Evolutionary conservation across 805 yeast genomes (phyloP).

Genomic region (Yamadazyma laniorum): DNA sequence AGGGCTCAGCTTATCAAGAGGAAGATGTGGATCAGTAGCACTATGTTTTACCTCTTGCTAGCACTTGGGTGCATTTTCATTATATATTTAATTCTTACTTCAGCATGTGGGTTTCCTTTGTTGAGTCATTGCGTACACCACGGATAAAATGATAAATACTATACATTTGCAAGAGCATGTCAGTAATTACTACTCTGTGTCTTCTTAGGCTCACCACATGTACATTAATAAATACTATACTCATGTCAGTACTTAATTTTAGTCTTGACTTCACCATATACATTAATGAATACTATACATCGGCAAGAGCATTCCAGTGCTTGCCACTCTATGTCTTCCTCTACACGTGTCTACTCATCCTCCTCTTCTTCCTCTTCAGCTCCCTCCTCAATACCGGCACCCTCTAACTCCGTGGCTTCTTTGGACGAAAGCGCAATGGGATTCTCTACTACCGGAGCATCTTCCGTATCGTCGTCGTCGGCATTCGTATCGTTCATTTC

Average conservation of each 20-base stretch:
- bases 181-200: too few relatives aligned
- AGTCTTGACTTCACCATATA: too few relatives aligned
- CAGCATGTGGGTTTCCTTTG: constrained; percentile 55
- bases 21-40: constrained; percentile 67
- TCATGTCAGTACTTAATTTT: too few relatives aligned
- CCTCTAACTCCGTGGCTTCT: constrained; percentile 36
- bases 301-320: too few relatives aligned
- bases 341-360: too few relatives aligned
- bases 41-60: constrained; percentile 39
- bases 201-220: too few relatives aligned
- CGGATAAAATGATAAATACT: too few relatives aligned
- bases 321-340: too few relatives aligned
- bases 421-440: constrained; percentile 32
- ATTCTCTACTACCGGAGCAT: constrained; percentile 13
- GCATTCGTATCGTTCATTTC: constrained; percentile 12
- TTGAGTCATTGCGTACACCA: constrained; percentile 37
- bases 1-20: constrained; percentile 62
- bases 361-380: constrained; percentile 13
- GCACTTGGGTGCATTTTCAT: constrained; percentile 23
- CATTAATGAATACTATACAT: too few relatives aligned
- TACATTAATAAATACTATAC: too few relatives aligned
- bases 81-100: constrained; percentile 47
- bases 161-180: too few relatives aligned
- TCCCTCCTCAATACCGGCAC: constrained; percentile 14
- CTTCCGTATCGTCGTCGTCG: constrained; percentile 14